These are phyloP conservation scores for Amanita molliuscula DNA, from an alignment of 768 basidiomycete genomes.

Conservation along the genomic window DNA sequence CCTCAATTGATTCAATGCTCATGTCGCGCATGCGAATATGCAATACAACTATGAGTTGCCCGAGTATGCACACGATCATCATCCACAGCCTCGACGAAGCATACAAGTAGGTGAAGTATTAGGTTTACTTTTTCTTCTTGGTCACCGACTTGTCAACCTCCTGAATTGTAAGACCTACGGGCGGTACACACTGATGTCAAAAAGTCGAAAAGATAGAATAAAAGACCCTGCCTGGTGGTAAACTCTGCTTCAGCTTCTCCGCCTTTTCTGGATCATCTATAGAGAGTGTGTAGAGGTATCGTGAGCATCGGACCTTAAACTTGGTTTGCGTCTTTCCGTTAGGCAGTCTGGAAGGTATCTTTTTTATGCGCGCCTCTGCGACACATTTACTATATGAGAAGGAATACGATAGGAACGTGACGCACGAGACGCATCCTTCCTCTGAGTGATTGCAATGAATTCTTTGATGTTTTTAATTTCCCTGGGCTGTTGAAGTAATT, in stretches of 20 bases:
- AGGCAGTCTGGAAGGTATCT: slow-evolving; percentile 59
- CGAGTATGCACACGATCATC: slow-evolving; percentile 12
- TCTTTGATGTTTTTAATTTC: slow-evolving; percentile 98
- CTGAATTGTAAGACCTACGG: slow-evolving; percentile 55
- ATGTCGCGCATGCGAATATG: slow-evolving; percentile 18
- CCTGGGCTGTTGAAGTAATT: slow-evolving; percentile 59
- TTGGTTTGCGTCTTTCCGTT: slow-evolving; percentile 80
- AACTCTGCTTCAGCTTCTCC: slow-evolving; percentile 89
- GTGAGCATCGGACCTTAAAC: slow-evolving; percentile 97
- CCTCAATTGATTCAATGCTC: slow-evolving; percentile 3
- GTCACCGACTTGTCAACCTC: slow-evolving; percentile 53
- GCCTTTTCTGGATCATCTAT: slow-evolving; percentile 97
- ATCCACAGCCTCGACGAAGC: slow-evolving; percentile 11
- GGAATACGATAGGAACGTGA: slow-evolving; percentile 13
- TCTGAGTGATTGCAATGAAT: slow-evolving; percentile 93
- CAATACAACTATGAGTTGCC: slow-evolving; percentile 16
- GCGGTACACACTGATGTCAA: not conserved
- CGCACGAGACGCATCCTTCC: slow-evolving; percentile 95
- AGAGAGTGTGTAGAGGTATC: slow-evolving; percentile 95
- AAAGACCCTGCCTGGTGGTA: slow-evolving; percentile 76
- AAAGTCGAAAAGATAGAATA: not conserved
- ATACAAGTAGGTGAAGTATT: slow-evolving; percentile 14
- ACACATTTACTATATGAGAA: not conserved
- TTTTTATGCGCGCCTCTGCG: slow-evolving; percentile 96
- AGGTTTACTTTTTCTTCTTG: slow-evolving; percentile 53